Base-by-base conservation (phyloP, 2,329 filamentous ascomycete genomes). In the Hypoxylon sp. region DNA sequence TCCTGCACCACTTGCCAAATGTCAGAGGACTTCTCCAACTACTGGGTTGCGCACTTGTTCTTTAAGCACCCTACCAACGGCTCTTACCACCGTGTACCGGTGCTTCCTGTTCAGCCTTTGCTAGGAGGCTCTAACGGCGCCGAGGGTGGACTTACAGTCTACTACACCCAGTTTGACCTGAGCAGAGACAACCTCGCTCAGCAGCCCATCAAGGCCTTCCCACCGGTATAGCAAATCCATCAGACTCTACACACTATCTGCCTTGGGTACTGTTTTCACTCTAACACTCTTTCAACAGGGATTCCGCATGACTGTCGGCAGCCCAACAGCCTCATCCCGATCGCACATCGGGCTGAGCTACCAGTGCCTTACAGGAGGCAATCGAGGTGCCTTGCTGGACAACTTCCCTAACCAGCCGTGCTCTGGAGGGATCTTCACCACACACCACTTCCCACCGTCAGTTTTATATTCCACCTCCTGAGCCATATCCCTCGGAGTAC, bases 281-380 rank as follows among this genome's bases (percentile, higher is more conserved):
- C n/a, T n/a, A n/a, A n/a, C n/a, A n/a, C n/a, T n/a, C n/a, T n/a
- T n/a, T n/a, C n/a, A n/a, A 3, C 32, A 72, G 70, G 73, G 74
- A 5, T 77, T 77, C 67, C 70, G 74, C 34, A 76, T 76, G 74
- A 70, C 72, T 5, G 69, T 76, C 16, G 74, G 74, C 45, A 71
- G 65, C 40, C 65, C 65, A 8, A 60, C 65, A n/a, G 64, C 15
- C 66, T 71, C 57, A 20, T 9, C 19, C 30, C 35, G 49, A 32
- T 12, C 15, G 21, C 67, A 71, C 55, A 63, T 69, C 48, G 69
- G 70, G 3, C 69, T 77, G 44, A 61, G 69, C 27, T 75, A 72
- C 51, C 71, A 71, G 21, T 76, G 73, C 46, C 62, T 75, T 26
- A 57, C 71, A 19, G 66, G 65, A 47, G 62, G 61, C 17, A 73